Percentiles rank a stretch among this genome's conserved stretches.
Conservation (phyloP, 768 basidiomycete genomes). For the Trametopsis cervina region DNA sequence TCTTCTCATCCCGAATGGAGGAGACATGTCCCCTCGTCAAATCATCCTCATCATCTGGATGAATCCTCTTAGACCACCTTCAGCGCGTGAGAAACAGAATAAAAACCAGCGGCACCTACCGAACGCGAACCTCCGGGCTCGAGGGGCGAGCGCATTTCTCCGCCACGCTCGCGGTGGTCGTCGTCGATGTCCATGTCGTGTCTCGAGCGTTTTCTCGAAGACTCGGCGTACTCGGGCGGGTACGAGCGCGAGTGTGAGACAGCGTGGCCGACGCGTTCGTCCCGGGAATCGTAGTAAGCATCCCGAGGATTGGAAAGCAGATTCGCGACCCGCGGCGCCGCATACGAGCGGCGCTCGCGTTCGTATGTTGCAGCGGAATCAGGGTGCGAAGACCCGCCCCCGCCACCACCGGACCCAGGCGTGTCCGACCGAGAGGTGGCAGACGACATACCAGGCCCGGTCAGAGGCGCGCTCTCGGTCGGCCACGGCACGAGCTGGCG, state of each 20-base stretch:
- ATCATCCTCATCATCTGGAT: slow-evolving; percentile 16
- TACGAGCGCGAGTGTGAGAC: slow-evolving; percentile 10
- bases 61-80: slow-evolving; percentile 16
- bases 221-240: slow-evolving; percentile 14
- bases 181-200: slow-evolving; percentile 61
- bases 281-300: slow-evolving; percentile 13
- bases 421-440: slow-evolving; percentile 20
- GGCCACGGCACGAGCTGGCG: slow-evolving; percentile 11
- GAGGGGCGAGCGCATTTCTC: slow-evolving; percentile 15
- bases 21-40: slow-evolving; percentile 4
- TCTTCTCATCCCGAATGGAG: slow-evolving; percentile 12
- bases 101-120: slow-evolving; percentile 9
- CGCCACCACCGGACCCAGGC: slow-evolving; percentile 15
- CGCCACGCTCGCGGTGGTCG: slow-evolving; percentile 29
- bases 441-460: slow-evolving; percentile 7
- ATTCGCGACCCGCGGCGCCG: slow-evolving; percentile 15
- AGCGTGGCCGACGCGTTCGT: slow-evolving; percentile 5
- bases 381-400: slow-evolving; percentile 19
- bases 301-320: slow-evolving; percentile 18
- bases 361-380: slow-evolving; percentile 17
- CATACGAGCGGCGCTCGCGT: slow-evolving; percentile 12
- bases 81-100: slow-evolving; percentile 7
- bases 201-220: slow-evolving; percentile 46
- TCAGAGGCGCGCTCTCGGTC: slow-evolving; percentile 2
- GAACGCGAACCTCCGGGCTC: slow-evolving; percentile 7